phyloP scores from a whole-genome alignment of 129 eudicot species.

The Sambucus nigra region DNA sequence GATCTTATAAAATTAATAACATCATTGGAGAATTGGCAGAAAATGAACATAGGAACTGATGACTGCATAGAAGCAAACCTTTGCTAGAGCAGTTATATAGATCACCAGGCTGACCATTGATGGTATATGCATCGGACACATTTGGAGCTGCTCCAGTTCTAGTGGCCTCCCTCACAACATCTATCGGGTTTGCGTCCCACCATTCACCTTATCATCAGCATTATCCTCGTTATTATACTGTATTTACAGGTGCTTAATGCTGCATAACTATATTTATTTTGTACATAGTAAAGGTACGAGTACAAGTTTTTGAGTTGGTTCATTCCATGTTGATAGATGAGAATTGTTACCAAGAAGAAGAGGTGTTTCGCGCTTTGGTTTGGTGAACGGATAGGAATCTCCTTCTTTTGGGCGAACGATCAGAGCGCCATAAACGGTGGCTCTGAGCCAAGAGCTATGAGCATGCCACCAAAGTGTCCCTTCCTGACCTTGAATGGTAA shows the following conservation, averaged over 20 bases:
- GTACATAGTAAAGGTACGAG: not conserved
- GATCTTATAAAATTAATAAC: not conserved
- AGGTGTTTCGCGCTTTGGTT: slow-evolving; percentile 77
- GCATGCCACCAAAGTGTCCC: slow-evolving; percentile 99
- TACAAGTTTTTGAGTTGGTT: not conserved
- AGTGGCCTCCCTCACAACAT: slow-evolving; percentile 68
- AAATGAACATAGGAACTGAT: not conserved
- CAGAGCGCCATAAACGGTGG: slow-evolving; percentile 90
- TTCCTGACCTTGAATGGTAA: slow-evolving; percentile 79
- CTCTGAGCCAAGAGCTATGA: slow-evolving; percentile 93
- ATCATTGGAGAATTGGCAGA: not conserved
- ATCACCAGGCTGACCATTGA: slow-evolving; percentile 98
- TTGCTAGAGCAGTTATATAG: slow-evolving; percentile 71
- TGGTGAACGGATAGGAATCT: slow-evolving; percentile 66
- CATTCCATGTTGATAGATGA: not conserved
- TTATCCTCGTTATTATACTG: not conserved
- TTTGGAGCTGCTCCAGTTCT: slow-evolving; percentile 86
- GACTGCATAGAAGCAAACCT: slow-evolving; percentile 38
- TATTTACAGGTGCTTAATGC: slow-evolving; percentile 4
- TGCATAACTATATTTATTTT: not conserved
- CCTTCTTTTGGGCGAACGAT: slow-evolving; percentile 76
- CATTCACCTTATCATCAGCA: slow-evolving; percentile 63
- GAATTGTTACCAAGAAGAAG: slow-evolving; percentile 63
- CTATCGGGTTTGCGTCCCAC: slow-evolving; percentile 86
- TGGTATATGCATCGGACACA: slow-evolving; percentile 80